A percentile compares a stretch with the other conserved stretches of the same genome.
Conservation (phyloP, 176 grass and related monocot genomes). For the Hordeum vulgare region DNA sequence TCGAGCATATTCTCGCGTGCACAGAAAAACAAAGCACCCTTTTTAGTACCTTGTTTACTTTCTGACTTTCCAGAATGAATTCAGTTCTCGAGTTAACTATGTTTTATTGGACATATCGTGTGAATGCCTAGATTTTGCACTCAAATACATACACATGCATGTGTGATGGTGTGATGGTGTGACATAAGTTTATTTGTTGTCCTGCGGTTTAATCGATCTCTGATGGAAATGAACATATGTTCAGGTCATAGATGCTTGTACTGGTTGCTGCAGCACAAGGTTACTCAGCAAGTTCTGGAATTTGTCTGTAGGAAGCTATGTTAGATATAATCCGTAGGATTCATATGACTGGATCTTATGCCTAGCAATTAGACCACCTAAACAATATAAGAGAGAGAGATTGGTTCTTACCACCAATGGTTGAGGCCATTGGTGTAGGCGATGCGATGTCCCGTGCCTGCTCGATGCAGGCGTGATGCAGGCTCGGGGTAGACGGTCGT, state of each 20-base stretch:
- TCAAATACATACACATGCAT: neutral
- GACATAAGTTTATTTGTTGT: too few relatives aligned
- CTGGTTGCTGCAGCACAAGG: constrained; percentile 84
- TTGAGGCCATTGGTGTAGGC: too few relatives aligned
- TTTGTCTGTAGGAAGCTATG: too few relatives aligned
- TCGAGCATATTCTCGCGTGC: neutral
- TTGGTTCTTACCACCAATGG: too few relatives aligned
- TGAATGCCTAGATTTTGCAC: neutral
- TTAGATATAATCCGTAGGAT: too few relatives aligned
- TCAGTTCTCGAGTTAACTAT: neutral
- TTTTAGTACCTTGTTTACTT: neutral
- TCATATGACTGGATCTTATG: too few relatives aligned
- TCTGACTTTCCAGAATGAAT: neutral
- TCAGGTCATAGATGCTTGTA: constrained; percentile 97
- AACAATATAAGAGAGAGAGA: too few relatives aligned
- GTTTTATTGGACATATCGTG: neutral
- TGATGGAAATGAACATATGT: constrained; percentile 21
- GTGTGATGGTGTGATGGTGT: too few relatives aligned
- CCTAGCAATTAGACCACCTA: too few relatives aligned
- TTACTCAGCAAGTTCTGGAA: constrained; percentile 96
- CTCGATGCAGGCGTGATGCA: too few relatives aligned
- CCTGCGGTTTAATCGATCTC: constrained; percentile 1
- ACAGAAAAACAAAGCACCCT: neutral
- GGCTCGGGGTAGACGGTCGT: too few relatives aligned
- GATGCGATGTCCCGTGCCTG: too few relatives aligned